Conservation (phyloP, 2,329 filamentous ascomycete species). For the Fusarium bulbicola region DNA sequence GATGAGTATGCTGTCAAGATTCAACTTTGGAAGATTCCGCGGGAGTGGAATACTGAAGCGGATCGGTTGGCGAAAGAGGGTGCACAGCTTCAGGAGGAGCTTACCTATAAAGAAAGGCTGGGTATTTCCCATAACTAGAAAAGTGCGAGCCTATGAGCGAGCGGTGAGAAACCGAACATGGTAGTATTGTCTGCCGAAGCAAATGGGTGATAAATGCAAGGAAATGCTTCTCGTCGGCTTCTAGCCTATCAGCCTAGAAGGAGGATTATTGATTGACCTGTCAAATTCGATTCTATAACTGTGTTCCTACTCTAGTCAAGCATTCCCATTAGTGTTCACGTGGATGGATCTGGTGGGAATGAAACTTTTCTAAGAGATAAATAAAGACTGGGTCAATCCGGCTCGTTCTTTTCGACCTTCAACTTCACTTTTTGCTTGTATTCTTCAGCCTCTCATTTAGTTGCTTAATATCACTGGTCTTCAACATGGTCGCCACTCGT, state of each 20-base stretch:
- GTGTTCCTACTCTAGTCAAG: no score
- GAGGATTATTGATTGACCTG: no score
- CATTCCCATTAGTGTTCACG: background rate
- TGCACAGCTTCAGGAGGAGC: background rate
- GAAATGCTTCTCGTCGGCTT: background rate
- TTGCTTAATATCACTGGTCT: background rate
- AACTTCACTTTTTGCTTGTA: background rate
- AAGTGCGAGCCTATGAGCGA: background rate
- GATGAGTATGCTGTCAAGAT: constrained; percentile 46
- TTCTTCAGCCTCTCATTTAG: background rate
- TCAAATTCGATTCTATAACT: background rate
- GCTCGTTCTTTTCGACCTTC: background rate
- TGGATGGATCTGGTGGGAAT: background rate
- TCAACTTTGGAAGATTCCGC: constrained; percentile 59
- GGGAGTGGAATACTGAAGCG: constrained; percentile 53
- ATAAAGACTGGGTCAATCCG: no score
- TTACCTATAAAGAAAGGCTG: background rate
- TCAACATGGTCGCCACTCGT: background rate
- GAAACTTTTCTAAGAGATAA: background rate
- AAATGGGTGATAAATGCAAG: background rate
- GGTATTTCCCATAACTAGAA: background rate
- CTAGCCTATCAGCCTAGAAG: background rate
- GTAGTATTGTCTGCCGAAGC: background rate
- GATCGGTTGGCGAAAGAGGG: constrained; percentile 52
- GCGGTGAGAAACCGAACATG: no score